A percentile compares a stretch with the other conserved stretches of the same genome.
These are phyloP conservation scores for Pseudoscleropodium purum DNA, from an alignment of 225 moss, liverwort and hornwort species.

Conservation along the genomic window DNA sequence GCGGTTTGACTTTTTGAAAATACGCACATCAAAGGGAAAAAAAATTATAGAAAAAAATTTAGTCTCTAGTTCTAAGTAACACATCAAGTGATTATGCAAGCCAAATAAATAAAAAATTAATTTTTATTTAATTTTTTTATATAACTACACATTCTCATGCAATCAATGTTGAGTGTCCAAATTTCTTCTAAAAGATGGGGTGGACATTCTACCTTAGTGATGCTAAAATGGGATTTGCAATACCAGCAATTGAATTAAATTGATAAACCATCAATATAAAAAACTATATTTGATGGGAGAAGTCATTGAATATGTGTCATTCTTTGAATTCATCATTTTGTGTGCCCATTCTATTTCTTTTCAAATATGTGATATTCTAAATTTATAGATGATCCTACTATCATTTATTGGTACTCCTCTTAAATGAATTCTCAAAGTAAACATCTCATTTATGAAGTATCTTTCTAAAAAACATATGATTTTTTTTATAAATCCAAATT, in stretches of 20 bases:
- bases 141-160: too few relatives aligned
- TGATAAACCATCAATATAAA: neutral
- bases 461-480: neutral
- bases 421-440: neutral
- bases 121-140: too few relatives aligned
- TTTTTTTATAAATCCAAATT: neutral
- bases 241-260: rapidly evolving
- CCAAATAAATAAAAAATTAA: too few relatives aligned
- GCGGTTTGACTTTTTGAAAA: too few relatives aligned
- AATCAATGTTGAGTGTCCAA: too few relatives aligned
- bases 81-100: too few relatives aligned
- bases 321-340: neutral
- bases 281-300: neutral
- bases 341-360: neutral
- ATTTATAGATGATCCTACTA: neutral
- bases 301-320: neutral
- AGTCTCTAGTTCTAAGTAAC: too few relatives aligned
- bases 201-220: neutral
- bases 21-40: too few relatives aligned
- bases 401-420: neutral
- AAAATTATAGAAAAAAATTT: too few relatives aligned
- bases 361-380: neutral
- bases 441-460: rapidly evolving
- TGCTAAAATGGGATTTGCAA: neutral
- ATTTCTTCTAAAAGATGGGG: too few relatives aligned